Evolutionary conservation across 2,329 filamentous ascomycete species (phyloP).

Genomic region (Neonectria hederae): DNA sequence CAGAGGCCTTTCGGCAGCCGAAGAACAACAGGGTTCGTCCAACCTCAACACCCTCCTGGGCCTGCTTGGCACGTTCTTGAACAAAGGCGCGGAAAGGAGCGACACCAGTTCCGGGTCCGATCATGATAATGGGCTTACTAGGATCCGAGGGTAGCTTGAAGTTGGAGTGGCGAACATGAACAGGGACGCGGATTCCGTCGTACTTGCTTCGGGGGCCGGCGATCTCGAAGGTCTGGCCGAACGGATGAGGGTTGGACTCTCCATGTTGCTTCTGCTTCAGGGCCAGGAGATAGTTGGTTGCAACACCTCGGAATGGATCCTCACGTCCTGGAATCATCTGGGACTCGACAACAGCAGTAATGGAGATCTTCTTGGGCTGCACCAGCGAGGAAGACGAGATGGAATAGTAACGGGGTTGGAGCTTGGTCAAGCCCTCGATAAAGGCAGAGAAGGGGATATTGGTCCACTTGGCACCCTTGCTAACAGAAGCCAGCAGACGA

Average conservation of each 20-base stretch:
- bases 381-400: slow-evolving; percentile 97
- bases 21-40: slow-evolving; percentile 94
- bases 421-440: slow-evolving; percentile 91
- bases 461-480: slow-evolving; percentile 79
- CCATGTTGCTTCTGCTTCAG: slow-evolving; percentile 97
- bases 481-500: slow-evolving; percentile 78
- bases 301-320: slow-evolving; percentile 88
- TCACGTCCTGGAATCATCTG: slow-evolving; percentile 79
- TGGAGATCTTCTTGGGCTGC: slow-evolving; percentile 92
- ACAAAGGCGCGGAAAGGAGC: slow-evolving; percentile 96
- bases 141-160: slow-evolving; percentile 98
- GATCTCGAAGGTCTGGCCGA: slow-evolving; percentile 87
- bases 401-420: slow-evolving; percentile 98
- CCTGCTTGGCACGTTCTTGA: slow-evolving; percentile 89
- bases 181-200: slow-evolving; percentile 91
- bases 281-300: slow-evolving; percentile 95
- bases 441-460: slow-evolving; percentile 93
- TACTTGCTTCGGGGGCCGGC: slow-evolving; percentile 95
- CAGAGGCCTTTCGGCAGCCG: slow-evolving; percentile 85
- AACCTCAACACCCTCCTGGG: slow-evolving; percentile 80
- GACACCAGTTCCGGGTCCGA: slow-evolving; percentile 95
- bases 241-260: slow-evolving; percentile 81
- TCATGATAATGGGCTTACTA: slow-evolving; percentile 92
- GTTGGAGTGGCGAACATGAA: slow-evolving; percentile 97
- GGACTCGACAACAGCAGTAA: slow-evolving; percentile 94